A percentile compares a stretch with the other conserved stretches of the same genome.
These are phyloP conservation scores for Pichia sp. DNA, from an alignment of 1,139 yeast genomes.

Conservation along the genomic window DNA sequence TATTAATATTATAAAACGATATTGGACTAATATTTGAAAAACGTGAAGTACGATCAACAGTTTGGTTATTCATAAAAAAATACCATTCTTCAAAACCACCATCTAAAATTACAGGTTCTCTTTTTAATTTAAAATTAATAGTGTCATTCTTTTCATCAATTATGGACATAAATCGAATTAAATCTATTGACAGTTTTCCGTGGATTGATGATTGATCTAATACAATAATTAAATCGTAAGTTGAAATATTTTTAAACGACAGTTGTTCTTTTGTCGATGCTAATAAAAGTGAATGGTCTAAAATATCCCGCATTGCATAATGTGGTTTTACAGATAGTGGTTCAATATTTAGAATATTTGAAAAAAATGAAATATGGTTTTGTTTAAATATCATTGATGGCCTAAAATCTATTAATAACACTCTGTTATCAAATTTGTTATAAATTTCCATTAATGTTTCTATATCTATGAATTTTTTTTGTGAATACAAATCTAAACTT, in stretches of 20 bases:
- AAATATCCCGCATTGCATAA: slow-evolving; percentile 30
- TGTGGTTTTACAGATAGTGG: slow-evolving; percentile 41
- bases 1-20: background rate
- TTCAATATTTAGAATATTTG: slow-evolving; percentile 51
- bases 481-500: slow-evolving; percentile 4
- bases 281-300: slow-evolving; percentile 28
- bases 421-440: slow-evolving; percentile 18
- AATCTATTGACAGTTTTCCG: slow-evolving; percentile 13
- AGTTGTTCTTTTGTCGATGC: slow-evolving; percentile 33
- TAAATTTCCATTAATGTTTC: slow-evolving; percentile 22
- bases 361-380: slow-evolving; percentile 46
- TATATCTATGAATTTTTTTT: slow-evolving; percentile 7
- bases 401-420: slow-evolving; percentile 53
- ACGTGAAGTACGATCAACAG: background rate
- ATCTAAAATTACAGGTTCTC: slow-evolving; percentile 48
- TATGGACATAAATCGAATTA: slow-evolving; percentile 32
- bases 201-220: slow-evolving; percentile 39
- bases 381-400: slow-evolving; percentile 41
- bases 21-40: background rate
- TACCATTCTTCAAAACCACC: slow-evolving; percentile 51
- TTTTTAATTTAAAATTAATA: slow-evolving; percentile 40
- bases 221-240: slow-evolving; percentile 48
- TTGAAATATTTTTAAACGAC: slow-evolving; percentile 39
- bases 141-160: slow-evolving; percentile 31
- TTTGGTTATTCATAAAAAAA: slow-evolving; percentile 20